phyloP scores from a whole-genome alignment of 2,329 filamentous ascomycete genomes.

The Botryosphaeria dothidea region DNA sequence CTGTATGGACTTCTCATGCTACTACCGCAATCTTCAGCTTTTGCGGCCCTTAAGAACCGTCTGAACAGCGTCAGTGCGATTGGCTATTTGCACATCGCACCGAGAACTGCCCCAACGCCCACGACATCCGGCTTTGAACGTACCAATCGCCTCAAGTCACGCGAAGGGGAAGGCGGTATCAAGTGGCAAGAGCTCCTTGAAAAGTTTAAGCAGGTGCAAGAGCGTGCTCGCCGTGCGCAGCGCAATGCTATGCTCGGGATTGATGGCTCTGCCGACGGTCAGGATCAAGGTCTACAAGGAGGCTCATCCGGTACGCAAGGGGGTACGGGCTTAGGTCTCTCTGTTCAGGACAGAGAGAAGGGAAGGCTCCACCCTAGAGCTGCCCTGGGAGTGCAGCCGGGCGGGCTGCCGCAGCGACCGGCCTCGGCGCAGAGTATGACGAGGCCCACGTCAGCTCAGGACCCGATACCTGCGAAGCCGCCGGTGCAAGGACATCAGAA shows the following conservation, averaged over 20 bases:
- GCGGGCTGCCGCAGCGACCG: conserved; percentile 20
- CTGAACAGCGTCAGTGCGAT: conserved; percentile 97
- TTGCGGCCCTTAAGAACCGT: conserved; percentile 93
- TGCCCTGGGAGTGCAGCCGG: not conserved
- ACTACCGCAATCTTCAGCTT: conserved; percentile 95
- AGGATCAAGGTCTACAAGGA: conserved; percentile 25
- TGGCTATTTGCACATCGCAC: conserved; percentile 85
- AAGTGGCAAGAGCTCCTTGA: conserved; percentile 92
- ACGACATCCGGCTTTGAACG: conserved; percentile 48
- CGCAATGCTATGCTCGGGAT: conserved; percentile 48
- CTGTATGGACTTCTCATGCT: conserved; percentile 97
- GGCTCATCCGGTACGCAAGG: conserved; percentile 22
- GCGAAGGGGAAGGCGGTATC: conserved; percentile 76
- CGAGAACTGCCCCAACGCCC: conserved; percentile 55
- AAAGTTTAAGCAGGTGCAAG: conserved; percentile 90
- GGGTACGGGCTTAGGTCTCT: conserved; percentile 23
- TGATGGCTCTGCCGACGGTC: conserved; percentile 1
- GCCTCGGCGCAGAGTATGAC: conserved; percentile 10
- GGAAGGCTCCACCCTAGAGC: conserved; percentile 23
- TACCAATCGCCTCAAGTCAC: conserved; percentile 73
- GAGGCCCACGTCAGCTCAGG: conserved; percentile 27
- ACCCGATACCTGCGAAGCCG: conserved; percentile 22
- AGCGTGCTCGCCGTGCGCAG: conserved; percentile 74
- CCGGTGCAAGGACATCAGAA: conserved; percentile 34
- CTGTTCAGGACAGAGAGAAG: conserved; percentile 24